phyloP scores from a whole-genome alignment of 805 yeast species.

The Barnettozyma siamensis region DNA sequence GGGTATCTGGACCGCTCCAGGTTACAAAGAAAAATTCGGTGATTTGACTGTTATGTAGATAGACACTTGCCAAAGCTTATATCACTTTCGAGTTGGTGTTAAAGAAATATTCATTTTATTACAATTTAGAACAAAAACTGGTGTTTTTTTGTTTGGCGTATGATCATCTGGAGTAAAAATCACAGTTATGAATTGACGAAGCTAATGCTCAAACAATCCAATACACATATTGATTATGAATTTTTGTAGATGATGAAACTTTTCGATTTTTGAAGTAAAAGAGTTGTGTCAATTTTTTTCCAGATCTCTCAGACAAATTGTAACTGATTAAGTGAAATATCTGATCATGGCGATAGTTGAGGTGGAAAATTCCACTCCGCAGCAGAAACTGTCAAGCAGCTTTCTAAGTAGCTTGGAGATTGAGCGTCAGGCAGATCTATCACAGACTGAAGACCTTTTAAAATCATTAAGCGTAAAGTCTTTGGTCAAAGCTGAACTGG shows the following conservation, averaged over 20 bases:
- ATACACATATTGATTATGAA: slow-evolving; percentile 19
- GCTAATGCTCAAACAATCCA: slow-evolving; percentile 5
- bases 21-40: slow-evolving; percentile 98
- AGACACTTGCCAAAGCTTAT: not conserved
- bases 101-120: not conserved
- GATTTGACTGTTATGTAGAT: slow-evolving; percentile 81
- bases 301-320: not conserved
- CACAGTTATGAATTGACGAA: slow-evolving; percentile 8
- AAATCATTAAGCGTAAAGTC: slow-evolving; percentile 51
- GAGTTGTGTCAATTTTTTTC: not conserved
- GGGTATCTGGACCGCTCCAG: slow-evolving; percentile 98
- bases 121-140: slow-evolving; percentile 1
- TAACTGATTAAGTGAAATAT: not conserved
- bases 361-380: not conserved
- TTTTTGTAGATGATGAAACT: not conserved
- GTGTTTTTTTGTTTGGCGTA: slow-evolving; percentile 3
- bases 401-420: slow-evolving; percentile 17
- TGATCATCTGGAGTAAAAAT: not conserved
- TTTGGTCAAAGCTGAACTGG: slow-evolving; percentile 69
- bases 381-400: slow-evolving; percentile 11
- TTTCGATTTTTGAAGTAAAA: no score
- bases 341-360: not conserved
- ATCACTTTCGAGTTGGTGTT: not conserved
- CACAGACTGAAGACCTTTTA: slow-evolving; percentile 32
- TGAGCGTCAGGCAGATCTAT: slow-evolving; percentile 20